These are phyloP conservation scores for Moricandia moricandioides DNA, from an alignment of 345 rosid species.

Conservation along the genomic window DNA sequence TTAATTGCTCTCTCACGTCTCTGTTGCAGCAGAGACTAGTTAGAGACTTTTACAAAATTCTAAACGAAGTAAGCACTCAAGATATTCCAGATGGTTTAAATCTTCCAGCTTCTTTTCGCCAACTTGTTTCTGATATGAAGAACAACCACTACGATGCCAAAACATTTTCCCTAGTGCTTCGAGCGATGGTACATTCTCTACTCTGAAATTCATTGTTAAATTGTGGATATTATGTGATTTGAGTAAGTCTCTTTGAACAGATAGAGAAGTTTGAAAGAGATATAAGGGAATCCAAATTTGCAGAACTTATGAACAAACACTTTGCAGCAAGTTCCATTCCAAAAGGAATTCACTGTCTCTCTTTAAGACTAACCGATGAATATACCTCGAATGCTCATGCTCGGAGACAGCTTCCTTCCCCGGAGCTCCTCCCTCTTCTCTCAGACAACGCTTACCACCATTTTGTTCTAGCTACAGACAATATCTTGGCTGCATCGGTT, in stretches of 20 bases:
- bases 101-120: slow-evolving; percentile 78
- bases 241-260: slow-evolving; percentile 41
- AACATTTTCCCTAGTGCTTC: slow-evolving; percentile 73
- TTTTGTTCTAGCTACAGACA: slow-evolving; percentile 86
- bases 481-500: slow-evolving; percentile 97
- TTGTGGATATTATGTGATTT: slow-evolving; percentile 6
- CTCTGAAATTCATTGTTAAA: not conserved
- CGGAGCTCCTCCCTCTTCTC: slow-evolving; percentile 91
- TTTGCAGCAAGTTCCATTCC: slow-evolving; percentile 99
- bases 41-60: slow-evolving; percentile 81
- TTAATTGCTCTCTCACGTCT: slow-evolving; percentile 30
- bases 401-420: slow-evolving; percentile 94
- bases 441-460: slow-evolving; percentile 89
- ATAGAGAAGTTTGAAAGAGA: slow-evolving; percentile 82
- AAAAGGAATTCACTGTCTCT: slow-evolving; percentile 94
- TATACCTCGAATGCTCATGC: slow-evolving; percentile 99
- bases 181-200: slow-evolving; percentile 72
- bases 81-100: slow-evolving; percentile 81
- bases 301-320: slow-evolving; percentile 97
- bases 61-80: slow-evolving; percentile 73
- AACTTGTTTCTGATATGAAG: slow-evolving; percentile 92
- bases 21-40: slow-evolving; percentile 70
- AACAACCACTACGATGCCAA: slow-evolving; percentile 79
- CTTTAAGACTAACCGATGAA: slow-evolving; percentile 93
- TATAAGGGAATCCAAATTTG: slow-evolving; percentile 82